These are phyloP conservation scores for Hyaloscypha bicolor DNA, from an alignment of 495 filamentous ascomycete genomes.

Conservation along the genomic window DNA sequence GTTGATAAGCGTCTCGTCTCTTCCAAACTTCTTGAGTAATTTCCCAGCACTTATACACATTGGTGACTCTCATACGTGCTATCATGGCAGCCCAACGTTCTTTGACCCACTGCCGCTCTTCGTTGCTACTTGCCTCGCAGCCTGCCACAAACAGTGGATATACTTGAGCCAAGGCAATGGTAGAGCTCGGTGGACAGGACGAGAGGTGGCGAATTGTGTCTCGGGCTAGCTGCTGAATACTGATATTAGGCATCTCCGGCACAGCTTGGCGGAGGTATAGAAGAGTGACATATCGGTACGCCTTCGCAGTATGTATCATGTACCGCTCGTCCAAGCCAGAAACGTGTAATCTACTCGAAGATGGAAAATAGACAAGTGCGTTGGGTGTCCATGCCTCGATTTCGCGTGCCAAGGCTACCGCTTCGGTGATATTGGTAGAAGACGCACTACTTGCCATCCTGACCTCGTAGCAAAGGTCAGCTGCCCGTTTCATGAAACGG, in stretches of 20 bases:
- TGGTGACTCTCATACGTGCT: too few species aligned
- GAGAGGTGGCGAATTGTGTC: background rate
- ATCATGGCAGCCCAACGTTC: too few species aligned
- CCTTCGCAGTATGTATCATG: background rate
- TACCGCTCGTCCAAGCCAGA: background rate
- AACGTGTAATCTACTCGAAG: background rate
- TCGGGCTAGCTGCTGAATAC: background rate
- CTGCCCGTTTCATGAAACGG: too few species aligned
- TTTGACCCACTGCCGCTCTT: background rate
- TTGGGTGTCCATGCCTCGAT: too few species aligned
- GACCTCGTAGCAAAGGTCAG: too few species aligned
- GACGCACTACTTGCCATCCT: too few species aligned
- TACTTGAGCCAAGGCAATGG: background rate
- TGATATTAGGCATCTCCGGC: background rate
- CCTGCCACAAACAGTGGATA: slow-evolving; percentile 5
- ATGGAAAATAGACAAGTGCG: too few species aligned
- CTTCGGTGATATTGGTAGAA: too few species aligned
- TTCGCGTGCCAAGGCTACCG: too few species aligned
- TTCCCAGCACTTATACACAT: too few species aligned
- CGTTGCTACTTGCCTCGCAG: background rate
- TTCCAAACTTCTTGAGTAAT: too few species aligned
- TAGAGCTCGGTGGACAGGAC: background rate
- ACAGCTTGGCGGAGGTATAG: slow-evolving; percentile 2
- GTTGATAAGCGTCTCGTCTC: too few species aligned
- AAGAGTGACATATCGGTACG: background rate